Conservation (phyloP, 1,139 yeast genomes). For the Neolecta irregularis region DNA sequence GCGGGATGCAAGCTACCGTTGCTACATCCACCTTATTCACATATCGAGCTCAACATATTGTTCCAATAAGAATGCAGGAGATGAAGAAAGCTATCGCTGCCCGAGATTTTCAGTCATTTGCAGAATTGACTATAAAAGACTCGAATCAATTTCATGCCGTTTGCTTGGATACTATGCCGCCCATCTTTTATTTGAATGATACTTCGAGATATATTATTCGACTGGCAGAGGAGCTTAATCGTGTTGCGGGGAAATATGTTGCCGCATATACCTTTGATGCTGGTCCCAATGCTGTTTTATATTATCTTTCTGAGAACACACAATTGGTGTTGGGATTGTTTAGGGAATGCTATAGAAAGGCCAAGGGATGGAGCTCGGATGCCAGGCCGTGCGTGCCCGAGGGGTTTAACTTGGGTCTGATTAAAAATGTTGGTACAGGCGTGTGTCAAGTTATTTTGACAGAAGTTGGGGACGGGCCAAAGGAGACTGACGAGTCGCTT, state of each 20-base stretch:
- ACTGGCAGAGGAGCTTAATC: slow-evolving; percentile 64
- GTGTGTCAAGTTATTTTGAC: slow-evolving; percentile 74
- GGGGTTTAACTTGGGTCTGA: slow-evolving; percentile 18
- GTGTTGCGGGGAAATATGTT: slow-evolving; percentile 39
- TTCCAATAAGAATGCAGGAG: slow-evolving; percentile 64
- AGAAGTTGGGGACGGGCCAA: slow-evolving; percentile 75
- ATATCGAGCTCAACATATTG: slow-evolving; percentile 62
- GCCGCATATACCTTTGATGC: slow-evolving; percentile 98
- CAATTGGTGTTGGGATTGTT: slow-evolving; percentile 33
- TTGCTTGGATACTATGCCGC: slow-evolving; percentile 88
- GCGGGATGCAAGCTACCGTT: slow-evolving; percentile 94
- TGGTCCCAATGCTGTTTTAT: slow-evolving; percentile 95
- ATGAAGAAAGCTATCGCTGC: slow-evolving; percentile 63
- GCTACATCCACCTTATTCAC: slow-evolving; percentile 72
- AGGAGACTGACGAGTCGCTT: slow-evolving; percentile 11
- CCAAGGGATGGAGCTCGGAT: slow-evolving; percentile 56
- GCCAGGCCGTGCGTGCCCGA: slow-evolving; percentile 16
- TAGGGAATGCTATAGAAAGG: slow-evolving; percentile 32
- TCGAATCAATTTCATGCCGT: slow-evolving; percentile 96
- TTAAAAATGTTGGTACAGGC: slow-evolving; percentile 26
- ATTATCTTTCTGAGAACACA: slow-evolving; percentile 66
- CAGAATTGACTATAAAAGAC: slow-evolving; percentile 84
- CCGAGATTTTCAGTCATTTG: slow-evolving; percentile 66
- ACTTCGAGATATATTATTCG: slow-evolving; percentile 82
- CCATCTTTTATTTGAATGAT: slow-evolving; percentile 88